Percentiles rank a stretch among this genome's conserved stretches.
These are phyloP conservation scores for Claviceps sp. DNA, from an alignment of 2,329 filamentous ascomycete species.

Conservation along the genomic window DNA sequence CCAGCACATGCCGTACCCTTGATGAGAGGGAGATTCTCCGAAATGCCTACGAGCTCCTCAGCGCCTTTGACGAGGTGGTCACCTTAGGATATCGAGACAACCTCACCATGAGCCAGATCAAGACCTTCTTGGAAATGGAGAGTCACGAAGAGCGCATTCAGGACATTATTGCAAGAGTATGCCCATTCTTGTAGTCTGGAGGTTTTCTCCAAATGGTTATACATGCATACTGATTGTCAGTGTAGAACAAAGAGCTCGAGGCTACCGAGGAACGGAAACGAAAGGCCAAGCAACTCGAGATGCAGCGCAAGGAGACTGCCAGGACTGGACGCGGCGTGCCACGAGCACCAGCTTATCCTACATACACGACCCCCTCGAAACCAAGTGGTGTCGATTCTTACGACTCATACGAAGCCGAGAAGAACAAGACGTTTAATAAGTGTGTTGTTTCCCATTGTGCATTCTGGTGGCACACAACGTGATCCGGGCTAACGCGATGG, in stretches of 20 bases:
- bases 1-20: slow-evolving; percentile 87
- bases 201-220: not conserved
- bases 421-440: slow-evolving; percentile 84
- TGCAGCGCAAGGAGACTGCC: slow-evolving; percentile 94
- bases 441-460: slow-evolving; percentile 25
- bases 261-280: slow-evolving; percentile 96
- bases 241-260: slow-evolving; percentile 92
- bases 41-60: slow-evolving; percentile 92
- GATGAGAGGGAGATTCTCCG: slow-evolving; percentile 91
- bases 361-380: slow-evolving; percentile 70
- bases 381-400: slow-evolving; percentile 68
- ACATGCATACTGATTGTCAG: slow-evolving; percentile 12
- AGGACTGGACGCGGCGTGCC: slow-evolving; percentile 57
- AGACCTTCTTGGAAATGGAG: slow-evolving; percentile 98
- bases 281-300: slow-evolving; percentile 95
- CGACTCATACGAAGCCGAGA: slow-evolving; percentile 91
- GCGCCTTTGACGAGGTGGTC: slow-evolving; percentile 93
- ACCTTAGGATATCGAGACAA: slow-evolving; percentile 95
- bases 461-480: not conserved
- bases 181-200: slow-evolving; percentile 10
- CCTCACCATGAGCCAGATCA: slow-evolving; percentile 90
- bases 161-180: slow-evolving; percentile 85
- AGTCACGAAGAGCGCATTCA: slow-evolving; percentile 98
- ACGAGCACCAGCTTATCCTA: slow-evolving; percentile 71
- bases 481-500: not conserved